These are phyloP conservation scores for Backusella tuberculispora DNA, from an alignment of 192 early-diverging fungal species.

Conservation along the genomic window DNA sequence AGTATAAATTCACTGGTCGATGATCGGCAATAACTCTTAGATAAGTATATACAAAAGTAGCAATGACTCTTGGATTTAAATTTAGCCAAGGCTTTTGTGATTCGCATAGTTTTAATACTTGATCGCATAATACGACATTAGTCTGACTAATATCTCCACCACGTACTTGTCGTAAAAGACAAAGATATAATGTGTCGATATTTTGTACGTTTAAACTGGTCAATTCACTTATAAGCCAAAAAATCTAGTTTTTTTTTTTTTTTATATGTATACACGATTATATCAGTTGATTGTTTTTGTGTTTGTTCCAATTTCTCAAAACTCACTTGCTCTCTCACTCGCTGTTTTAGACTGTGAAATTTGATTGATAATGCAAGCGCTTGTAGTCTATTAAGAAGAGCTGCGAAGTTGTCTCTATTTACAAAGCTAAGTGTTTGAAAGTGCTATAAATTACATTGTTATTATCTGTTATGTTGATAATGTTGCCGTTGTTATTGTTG, in stretches of 20 bases:
- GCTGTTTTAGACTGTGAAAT: slow-evolving; percentile 43
- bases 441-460: slow-evolving; percentile 36
- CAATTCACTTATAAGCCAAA: slow-evolving; percentile 66
- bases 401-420: slow-evolving; percentile 62
- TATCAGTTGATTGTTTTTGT: not conserved
- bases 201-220: slow-evolving; percentile 49
- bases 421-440: slow-evolving; percentile 66
- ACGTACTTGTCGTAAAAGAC: slow-evolving; percentile 61
- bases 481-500: not conserved
- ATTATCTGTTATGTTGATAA: not conserved
- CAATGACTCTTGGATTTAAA: slow-evolving; percentile 40
- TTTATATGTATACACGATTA: not conserved
- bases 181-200: slow-evolving; percentile 56
- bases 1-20: slow-evolving; percentile 23
- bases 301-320: not conserved
- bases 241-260: slow-evolving; percentile 40
- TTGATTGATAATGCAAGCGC: slow-evolving; percentile 35
- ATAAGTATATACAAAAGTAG: slow-evolving; percentile 48
- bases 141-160: slow-evolving; percentile 57
- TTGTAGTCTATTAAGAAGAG: slow-evolving; percentile 45
- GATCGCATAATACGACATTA: slow-evolving; percentile 54
- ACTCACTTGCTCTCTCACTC: slow-evolving; percentile 47
- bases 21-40: slow-evolving; percentile 63
- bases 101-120: slow-evolving; percentile 53
- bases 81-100: slow-evolving; percentile 44